A percentile compares a stretch with the other conserved stretches of the same genome.
phyloP scores from a whole-genome alignment of 2,329 filamentous ascomycete genomes.

The Trematosphaeria pertusa region DNA sequence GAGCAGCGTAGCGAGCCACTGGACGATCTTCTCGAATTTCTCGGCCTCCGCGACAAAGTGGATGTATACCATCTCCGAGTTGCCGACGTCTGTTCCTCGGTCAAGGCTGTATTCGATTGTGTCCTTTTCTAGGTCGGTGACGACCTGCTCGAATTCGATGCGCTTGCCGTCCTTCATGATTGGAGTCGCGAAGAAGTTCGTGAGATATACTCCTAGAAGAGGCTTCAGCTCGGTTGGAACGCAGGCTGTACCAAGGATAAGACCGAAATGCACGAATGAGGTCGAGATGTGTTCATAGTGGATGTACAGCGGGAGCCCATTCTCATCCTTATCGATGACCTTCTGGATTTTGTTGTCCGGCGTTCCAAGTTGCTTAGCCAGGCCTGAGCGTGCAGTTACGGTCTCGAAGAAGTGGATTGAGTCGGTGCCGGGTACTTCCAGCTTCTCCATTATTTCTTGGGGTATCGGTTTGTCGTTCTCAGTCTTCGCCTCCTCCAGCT shows the following conservation, averaged over 20 bases:
- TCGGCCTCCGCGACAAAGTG: slow-evolving; percentile 86
- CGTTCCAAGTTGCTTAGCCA: slow-evolving; percentile 74
- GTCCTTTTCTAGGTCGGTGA: slow-evolving; percentile 88
- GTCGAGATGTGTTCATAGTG: slow-evolving; percentile 95
- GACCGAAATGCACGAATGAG: slow-evolving; percentile 85
- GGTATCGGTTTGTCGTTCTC: slow-evolving; percentile 92
- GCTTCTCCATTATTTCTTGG: slow-evolving; percentile 77
- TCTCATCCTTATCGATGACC: slow-evolving; percentile 72
- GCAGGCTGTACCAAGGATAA: slow-evolving; percentile 79
- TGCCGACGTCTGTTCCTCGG: slow-evolving; percentile 71
- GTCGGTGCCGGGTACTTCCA: slow-evolving; percentile 82
- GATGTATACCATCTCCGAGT: slow-evolving; percentile 81
- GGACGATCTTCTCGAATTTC: slow-evolving; percentile 82
- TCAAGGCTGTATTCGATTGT: slow-evolving; percentile 84
- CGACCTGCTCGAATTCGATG: slow-evolving; percentile 89
- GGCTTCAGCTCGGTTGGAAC: slow-evolving; percentile 86
- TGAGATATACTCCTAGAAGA: slow-evolving; percentile 80
- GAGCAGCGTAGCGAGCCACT: slow-evolving; percentile 85
- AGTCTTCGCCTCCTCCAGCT: slow-evolving; percentile 81
- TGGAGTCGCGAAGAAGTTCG: slow-evolving; percentile 94
- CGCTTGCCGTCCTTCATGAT: slow-evolving; percentile 77
- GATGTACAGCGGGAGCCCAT: slow-evolving; percentile 80
- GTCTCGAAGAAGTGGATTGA: slow-evolving; percentile 96
- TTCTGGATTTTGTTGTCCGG: slow-evolving; percentile 75
- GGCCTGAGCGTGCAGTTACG: slow-evolving; percentile 80